Conservation (phyloP, 306 rosid species). For the Cucurbita maxima region DNA sequence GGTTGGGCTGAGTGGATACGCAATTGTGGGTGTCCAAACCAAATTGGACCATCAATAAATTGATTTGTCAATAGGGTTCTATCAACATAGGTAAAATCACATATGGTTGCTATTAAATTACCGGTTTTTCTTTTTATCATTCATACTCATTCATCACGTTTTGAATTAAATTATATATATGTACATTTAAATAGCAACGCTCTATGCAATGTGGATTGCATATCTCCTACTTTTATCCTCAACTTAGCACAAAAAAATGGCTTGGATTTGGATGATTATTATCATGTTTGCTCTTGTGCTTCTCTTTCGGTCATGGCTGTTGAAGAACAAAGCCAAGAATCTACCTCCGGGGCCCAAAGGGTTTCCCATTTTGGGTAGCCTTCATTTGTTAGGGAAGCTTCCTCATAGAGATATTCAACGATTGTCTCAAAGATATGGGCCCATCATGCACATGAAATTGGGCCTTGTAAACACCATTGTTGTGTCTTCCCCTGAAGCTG, state of each 20-base stretch:
- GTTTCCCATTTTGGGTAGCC: background rate
- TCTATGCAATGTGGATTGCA: too few relatives aligned
- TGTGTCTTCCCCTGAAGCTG: slow-evolving; percentile 55
- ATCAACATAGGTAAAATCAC: too few relatives aligned
- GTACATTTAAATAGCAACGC: too few relatives aligned
- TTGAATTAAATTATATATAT: too few relatives aligned
- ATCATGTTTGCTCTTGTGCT: background rate
- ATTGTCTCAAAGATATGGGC: background rate
- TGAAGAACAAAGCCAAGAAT: background rate
- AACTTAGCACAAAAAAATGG: background rate
- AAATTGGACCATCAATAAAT: too few relatives aligned
- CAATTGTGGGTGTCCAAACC: too few relatives aligned
- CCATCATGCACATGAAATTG: slow-evolving; percentile 37
- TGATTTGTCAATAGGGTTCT: too few relatives aligned
- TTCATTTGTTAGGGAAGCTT: background rate
- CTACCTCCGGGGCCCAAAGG: background rate
- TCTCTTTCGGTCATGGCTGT: background rate
- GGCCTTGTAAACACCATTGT: slow-evolving; percentile 42
- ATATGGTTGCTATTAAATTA: too few relatives aligned
- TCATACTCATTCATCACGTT: too few relatives aligned
- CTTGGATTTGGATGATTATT: background rate
- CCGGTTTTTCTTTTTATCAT: too few relatives aligned
- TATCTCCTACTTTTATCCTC: too few relatives aligned
- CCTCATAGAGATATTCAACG: background rate
- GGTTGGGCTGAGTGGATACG: too few relatives aligned